A percentile compares a stretch with the other conserved stretches of the same genome.
phyloP scores from a whole-genome alignment of 257 asterid species.

The Solanum tacnaense region DNA sequence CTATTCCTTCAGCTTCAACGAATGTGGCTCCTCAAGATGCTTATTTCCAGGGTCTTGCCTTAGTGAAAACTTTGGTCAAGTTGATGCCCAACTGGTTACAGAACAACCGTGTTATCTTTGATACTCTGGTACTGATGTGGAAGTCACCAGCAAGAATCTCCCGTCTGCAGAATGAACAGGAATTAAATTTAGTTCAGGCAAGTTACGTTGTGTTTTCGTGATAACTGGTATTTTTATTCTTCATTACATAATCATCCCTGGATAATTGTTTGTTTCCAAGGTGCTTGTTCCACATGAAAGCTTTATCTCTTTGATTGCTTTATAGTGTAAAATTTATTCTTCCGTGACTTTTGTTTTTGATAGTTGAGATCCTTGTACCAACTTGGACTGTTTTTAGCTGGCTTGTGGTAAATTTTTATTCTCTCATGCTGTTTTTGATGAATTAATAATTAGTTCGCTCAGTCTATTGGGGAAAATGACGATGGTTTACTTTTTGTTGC shows the following conservation, averaged over 20 bases:
- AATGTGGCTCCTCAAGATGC: slow-evolving; percentile 63
- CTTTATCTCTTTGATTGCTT: neutral
- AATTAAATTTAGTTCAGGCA: slow-evolving; percentile 85
- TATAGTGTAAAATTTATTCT: neutral
- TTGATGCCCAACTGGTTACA: slow-evolving; percentile 98
- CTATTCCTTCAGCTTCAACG: slow-evolving; percentile 38
- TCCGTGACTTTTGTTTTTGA: neutral
- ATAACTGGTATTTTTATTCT: neutral
- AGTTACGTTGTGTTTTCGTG: slow-evolving; percentile 18
- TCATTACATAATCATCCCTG: neutral
- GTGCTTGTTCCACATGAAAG: neutral
- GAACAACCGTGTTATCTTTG: slow-evolving; percentile 74
- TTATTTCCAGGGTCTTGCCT: slow-evolving; percentile 94
- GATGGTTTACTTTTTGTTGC: neutral
- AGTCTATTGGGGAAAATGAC: neutral
- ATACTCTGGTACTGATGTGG: slow-evolving; percentile 82
- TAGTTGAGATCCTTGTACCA: neutral
- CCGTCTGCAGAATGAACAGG: slow-evolving; percentile 91
- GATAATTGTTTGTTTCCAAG: neutral
- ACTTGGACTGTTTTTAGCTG: neutral
- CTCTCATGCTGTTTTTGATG: neutral
- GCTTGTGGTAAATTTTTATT: neutral
- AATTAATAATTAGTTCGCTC: neutral
- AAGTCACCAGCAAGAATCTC: slow-evolving; percentile 81
- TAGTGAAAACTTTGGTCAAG: slow-evolving; percentile 84